Conservation (phyloP, 768 basidiomycete genomes). For the Pisolithus microcarpus region DNA sequence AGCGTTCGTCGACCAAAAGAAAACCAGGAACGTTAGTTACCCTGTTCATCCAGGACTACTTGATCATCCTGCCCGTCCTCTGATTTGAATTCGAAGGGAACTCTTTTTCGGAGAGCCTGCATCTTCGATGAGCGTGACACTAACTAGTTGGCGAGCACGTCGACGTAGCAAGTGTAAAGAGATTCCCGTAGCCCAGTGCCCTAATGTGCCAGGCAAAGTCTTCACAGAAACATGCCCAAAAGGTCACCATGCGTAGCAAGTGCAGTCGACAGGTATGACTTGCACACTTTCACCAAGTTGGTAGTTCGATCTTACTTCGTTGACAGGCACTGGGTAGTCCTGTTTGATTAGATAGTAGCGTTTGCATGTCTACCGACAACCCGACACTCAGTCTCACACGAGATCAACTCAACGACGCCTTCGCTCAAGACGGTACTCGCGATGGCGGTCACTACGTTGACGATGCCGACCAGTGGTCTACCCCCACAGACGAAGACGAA, state of each 20-base stretch:
- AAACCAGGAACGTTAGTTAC: conserved; percentile 20
- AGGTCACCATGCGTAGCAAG: not conserved
- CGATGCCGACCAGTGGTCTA: conserved; percentile 27
- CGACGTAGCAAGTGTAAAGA: too few relatives aligned
- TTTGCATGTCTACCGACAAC: conserved; percentile 12
- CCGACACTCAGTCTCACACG: conserved; percentile 27
- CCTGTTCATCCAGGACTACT: conserved; percentile 47
- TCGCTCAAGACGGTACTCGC: conserved; percentile 22
- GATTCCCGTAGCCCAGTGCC: not conserved
- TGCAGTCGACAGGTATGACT: too few relatives aligned
- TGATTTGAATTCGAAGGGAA: conserved; percentile 35
- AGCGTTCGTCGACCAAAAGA: not conserved
- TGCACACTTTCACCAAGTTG: too few relatives aligned
- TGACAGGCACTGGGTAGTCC: too few relatives aligned
- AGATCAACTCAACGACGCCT: conserved; percentile 61
- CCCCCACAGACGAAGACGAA: conserved; percentile 18
- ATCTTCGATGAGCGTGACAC: conserved; percentile 8
- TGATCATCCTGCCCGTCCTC: conserved; percentile 25
- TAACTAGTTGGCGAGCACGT: too few relatives aligned
- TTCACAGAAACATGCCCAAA: not conserved
- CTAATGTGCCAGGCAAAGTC: not conserved
- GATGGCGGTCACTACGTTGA: conserved; percentile 41
- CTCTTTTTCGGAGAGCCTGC: conserved; percentile 36
- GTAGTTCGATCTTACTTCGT: too few relatives aligned
- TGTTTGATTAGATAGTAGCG: conserved; percentile 1